phyloP scores from a whole-genome alignment of 129 eudicot genomes.

The Smallanthus sonchifolius region DNA sequence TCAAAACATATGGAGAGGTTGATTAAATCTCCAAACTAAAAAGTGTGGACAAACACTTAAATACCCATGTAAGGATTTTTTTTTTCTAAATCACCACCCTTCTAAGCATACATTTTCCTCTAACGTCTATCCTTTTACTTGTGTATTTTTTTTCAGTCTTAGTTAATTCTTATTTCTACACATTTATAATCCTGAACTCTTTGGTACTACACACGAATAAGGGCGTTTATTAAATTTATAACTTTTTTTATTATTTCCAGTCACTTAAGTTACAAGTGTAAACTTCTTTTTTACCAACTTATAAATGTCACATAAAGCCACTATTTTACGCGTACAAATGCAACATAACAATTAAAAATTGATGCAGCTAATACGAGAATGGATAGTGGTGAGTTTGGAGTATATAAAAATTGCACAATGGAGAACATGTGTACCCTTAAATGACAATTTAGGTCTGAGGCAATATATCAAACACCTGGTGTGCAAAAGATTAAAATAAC shows the following conservation, averaged over 20 bases:
- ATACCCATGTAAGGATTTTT: too few relatives aligned
- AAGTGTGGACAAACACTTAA: neutral
- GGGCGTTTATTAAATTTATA: neutral
- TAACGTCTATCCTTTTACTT: neutral
- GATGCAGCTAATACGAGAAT: too few relatives aligned
- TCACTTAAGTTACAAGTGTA: too few relatives aligned
- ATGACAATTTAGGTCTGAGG: neutral
- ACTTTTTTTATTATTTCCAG: neutral
- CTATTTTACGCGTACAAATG: too few relatives aligned
- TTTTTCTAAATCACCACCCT: neutral
- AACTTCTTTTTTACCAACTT: too few relatives aligned
- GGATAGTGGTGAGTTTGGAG: too few relatives aligned
- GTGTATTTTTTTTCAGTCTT: neutral
- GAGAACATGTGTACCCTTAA: neutral
- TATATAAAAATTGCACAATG: neutral
- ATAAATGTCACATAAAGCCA: too few relatives aligned
- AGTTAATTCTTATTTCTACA: neutral
- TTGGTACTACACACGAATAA: neutral
- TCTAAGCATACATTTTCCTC: neutral
- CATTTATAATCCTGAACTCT: neutral
- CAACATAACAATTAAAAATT: too few relatives aligned
- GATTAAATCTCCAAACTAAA: neutral
- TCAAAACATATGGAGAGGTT: neutral
- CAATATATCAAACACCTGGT: slow-evolving; percentile 30
- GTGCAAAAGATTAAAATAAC: slow-evolving; percentile 12